phyloP scores from a whole-genome alignment of 306 rosid genomes.

The Lablab purpureus region DNA sequence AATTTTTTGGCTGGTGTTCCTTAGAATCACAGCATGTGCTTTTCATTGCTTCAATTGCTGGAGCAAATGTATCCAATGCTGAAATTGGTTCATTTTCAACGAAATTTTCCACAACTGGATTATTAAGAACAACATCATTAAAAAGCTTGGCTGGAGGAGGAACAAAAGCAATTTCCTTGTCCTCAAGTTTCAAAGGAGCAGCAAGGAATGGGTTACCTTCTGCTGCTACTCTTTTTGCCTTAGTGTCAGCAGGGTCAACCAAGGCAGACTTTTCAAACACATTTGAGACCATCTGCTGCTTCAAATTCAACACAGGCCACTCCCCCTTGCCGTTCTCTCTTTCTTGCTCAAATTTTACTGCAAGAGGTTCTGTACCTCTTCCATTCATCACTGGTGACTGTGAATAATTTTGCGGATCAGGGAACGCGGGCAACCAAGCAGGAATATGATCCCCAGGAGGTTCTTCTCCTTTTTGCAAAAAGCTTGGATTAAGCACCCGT shows the following conservation, averaged over 20 bases:
- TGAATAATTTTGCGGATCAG: conserved; percentile 62
- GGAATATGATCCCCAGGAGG: conserved; percentile 82
- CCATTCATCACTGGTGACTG: conserved; percentile 46
- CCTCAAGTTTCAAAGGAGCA: conserved; percentile 74
- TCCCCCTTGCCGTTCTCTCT: conserved; percentile 60
- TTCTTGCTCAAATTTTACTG: conserved; percentile 55
- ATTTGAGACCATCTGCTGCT: conserved; percentile 57
- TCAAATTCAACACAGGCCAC: conserved; percentile 55
- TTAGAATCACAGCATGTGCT: conserved; percentile 49
- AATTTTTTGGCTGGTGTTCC: conserved; percentile 52
- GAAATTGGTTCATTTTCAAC: conserved; percentile 58
- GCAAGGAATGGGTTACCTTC: conserved; percentile 80
- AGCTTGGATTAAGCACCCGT: conserved; percentile 61
- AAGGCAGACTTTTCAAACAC: conserved; percentile 57
- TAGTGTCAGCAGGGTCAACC: conserved; percentile 55
- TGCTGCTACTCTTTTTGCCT: conserved; percentile 57
- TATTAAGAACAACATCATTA: conserved; percentile 43
- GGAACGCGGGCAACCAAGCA: conserved; percentile 86
- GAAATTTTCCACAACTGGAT: conserved; percentile 52
- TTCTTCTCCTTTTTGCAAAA: conserved; percentile 64
- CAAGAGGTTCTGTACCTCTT: conserved; percentile 51
- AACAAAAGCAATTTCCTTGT: conserved; percentile 72
- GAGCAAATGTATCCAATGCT: conserved; percentile 76
- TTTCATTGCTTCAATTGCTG: conserved; percentile 82
- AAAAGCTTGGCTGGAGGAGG: conserved; percentile 66